These are phyloP conservation scores for Mariannaea sp. DNA, from an alignment of 2,329 filamentous ascomycete genomes.

Conservation along the genomic window DNA sequence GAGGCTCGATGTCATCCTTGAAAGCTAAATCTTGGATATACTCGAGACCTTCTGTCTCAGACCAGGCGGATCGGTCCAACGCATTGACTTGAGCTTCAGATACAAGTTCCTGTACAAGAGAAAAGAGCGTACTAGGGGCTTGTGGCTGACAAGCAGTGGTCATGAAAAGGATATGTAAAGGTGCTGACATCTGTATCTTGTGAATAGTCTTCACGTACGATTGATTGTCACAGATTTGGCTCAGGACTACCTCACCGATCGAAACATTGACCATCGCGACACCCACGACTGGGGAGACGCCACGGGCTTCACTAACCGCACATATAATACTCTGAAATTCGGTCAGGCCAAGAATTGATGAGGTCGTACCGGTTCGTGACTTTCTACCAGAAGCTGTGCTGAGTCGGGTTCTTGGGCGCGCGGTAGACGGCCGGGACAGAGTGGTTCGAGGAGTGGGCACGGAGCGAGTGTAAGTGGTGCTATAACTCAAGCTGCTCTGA, in stretches of 20 bases:
- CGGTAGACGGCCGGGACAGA: slow-evolving; percentile 30
- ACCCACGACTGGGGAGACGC: slow-evolving; percentile 81
- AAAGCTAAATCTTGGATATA: slow-evolving; percentile 82
- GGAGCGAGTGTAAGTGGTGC: slow-evolving; percentile 21
- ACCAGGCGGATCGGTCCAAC: slow-evolving; percentile 82
- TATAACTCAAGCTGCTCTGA: slow-evolving; percentile 13
- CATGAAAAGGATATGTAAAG: slow-evolving; percentile 79
- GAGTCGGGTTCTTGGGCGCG: slow-evolving; percentile 35
- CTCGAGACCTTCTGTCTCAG: slow-evolving; percentile 75
- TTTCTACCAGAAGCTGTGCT: slow-evolving; percentile 52
- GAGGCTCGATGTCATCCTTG: slow-evolving; percentile 75
- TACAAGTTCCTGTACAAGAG: slow-evolving; percentile 68
- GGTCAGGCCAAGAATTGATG: slow-evolving; percentile 49
- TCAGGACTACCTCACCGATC: slow-evolving; percentile 81
- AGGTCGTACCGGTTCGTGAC: slow-evolving; percentile 46
- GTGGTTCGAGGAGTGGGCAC: slow-evolving; percentile 22
- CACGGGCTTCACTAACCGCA: slow-evolving; percentile 85
- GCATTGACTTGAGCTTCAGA: slow-evolving; percentile 44
- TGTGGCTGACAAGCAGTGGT: slow-evolving; percentile 68
- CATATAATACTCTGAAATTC: slow-evolving; percentile 79
- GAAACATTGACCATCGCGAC: slow-evolving; percentile 86
- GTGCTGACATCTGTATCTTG: slow-evolving; percentile 81
- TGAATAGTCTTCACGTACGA: slow-evolving; percentile 88
- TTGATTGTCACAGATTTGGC: slow-evolving; percentile 91
- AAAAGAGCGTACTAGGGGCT: slow-evolving; percentile 73